Conservation (phyloP, 2,329 filamentous ascomycete species). For the Aureobasidium sp. region DNA sequence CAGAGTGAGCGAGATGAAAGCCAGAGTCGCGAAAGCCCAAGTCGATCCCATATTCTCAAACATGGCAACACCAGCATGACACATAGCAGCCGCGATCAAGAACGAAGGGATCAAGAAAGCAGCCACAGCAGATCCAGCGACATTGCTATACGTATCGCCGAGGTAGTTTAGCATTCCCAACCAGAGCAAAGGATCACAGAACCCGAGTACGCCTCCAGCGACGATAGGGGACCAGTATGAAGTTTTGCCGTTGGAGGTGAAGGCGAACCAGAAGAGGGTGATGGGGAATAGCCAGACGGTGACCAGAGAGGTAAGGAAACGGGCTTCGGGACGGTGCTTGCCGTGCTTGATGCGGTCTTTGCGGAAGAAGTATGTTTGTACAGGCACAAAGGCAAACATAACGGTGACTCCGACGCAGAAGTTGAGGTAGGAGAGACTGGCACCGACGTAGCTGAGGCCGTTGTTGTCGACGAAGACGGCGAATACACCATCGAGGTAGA, state of each 20-base stretch:
- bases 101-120: constrained; percentile 9
- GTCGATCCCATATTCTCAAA: constrained; percentile 9
- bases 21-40: constrained; percentile 11
- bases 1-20: neutral
- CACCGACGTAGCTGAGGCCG: constrained; percentile 3
- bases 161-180: constrained; percentile 10
- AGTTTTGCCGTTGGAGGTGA: constrained; percentile 3
- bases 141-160: constrained; percentile 8
- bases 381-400: constrained; percentile 9
- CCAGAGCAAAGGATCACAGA: constrained; percentile 12
- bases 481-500: constrained; percentile 20
- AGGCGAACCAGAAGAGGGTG: constrained; percentile 11
- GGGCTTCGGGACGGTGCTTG: constrained; percentile 8
- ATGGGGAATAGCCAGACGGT: constrained; percentile 10
- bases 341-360: constrained; percentile 6
- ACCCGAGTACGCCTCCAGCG: constrained; percentile 9
- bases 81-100: constrained; percentile 10
- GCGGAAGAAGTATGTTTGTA: constrained; percentile 11
- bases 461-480: constrained; percentile 12
- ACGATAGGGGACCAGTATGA: constrained; percentile 9
- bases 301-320: constrained; percentile 10
- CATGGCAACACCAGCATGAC: constrained; percentile 12
- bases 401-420: constrained; percentile 6
- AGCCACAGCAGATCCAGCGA: constrained; percentile 5
- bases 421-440: constrained; percentile 9